phyloP scores from a whole-genome alignment of 2,329 filamentous ascomycete genomes.

The Cercospora beticola region DNA sequence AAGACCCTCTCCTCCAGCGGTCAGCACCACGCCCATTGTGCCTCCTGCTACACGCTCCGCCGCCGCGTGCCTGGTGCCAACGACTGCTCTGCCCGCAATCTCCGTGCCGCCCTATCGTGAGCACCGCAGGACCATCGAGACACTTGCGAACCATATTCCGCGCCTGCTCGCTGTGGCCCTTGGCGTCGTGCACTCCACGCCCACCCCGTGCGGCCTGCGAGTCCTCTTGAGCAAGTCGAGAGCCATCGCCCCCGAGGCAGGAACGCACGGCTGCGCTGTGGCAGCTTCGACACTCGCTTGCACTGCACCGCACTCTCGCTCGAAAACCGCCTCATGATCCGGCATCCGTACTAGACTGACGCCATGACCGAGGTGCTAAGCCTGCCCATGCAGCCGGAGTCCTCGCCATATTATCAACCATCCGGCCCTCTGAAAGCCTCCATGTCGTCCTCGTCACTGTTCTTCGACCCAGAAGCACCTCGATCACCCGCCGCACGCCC shows the following conservation, averaged over 20 bases:
- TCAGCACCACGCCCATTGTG: not conserved
- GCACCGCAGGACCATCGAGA: not conserved
- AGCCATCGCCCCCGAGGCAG: not conserved
- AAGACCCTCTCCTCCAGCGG: not conserved
- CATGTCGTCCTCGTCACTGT: conserved; percentile 46
- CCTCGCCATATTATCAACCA: conserved; percentile 44
- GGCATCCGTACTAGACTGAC: conserved; percentile 4
- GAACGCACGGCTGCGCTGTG: not conserved
- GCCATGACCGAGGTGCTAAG: conserved; percentile 48
- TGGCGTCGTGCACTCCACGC: not conserved
- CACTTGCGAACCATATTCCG: not conserved
- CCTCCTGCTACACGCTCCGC: not conserved
- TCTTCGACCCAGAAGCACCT: conserved; percentile 37
- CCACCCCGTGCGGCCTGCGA: not conserved
- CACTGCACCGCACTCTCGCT: not conserved
- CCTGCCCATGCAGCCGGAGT: conserved; percentile 43
- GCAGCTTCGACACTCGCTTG: not conserved
- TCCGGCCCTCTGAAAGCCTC: conserved; percentile 44
- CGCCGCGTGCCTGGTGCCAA: not conserved
- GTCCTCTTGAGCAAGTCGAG: not conserved
- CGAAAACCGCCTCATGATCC: conserved; percentile 14
- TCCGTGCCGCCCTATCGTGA: not conserved
- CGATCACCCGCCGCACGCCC: conserved; percentile 36
- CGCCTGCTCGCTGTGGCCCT: not conserved
- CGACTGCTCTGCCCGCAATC: not conserved